Evolutionary conservation across 2,329 filamentous ascomycete species (phyloP), one percentile per base, ranked within the genome.

Genomic region (Clonostachys solani): DNA sequence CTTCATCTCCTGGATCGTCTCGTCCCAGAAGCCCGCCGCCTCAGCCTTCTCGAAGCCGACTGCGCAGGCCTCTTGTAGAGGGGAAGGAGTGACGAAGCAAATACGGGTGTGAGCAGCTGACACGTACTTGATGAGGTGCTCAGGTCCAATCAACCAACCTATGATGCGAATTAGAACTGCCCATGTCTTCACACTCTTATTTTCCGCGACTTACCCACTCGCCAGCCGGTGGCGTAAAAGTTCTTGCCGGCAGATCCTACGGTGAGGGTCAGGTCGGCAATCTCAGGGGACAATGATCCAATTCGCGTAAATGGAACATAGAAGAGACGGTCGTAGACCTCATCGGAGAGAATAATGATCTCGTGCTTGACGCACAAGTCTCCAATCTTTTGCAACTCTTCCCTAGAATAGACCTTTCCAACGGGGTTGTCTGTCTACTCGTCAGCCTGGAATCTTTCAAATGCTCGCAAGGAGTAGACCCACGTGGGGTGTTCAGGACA

Each of bases 221-320:
- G 85, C 94, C 94, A 99, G 43, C 94, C 94, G 0, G 94, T 99
- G 48, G 89, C 90, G 62, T 97, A 97, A 69, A 99, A 99, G 74
- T 94, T 95, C 79, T 99, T 99, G 58, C 94, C 94, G 2, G 91
- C 94, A 1, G 91, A 96, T 17, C 94, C 94, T 33, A 99, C 94
- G 0, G 94, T 97, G 43, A 99, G 70, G 5, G 94, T 97, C 55
- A 95, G 78, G 49, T 82, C 82, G 56, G 91, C 91, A 45, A 97
- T 83, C 64, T 96, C 91, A 0, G 92, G 91, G 0, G 90, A 95
- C 16, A 99, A 74, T 0, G 91, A 96, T 19, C 89, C 89, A 47
- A 97, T 86, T 57, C 94, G 83, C 1, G 92, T 97, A 63, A 97
- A 99, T 1, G 92, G 92, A 2, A 91, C 89, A 63, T 97, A 99